Evolutionary conservation across 2,329 filamentous ascomycete species (phyloP).

Genomic region (Didymella keratinophila): DNA sequence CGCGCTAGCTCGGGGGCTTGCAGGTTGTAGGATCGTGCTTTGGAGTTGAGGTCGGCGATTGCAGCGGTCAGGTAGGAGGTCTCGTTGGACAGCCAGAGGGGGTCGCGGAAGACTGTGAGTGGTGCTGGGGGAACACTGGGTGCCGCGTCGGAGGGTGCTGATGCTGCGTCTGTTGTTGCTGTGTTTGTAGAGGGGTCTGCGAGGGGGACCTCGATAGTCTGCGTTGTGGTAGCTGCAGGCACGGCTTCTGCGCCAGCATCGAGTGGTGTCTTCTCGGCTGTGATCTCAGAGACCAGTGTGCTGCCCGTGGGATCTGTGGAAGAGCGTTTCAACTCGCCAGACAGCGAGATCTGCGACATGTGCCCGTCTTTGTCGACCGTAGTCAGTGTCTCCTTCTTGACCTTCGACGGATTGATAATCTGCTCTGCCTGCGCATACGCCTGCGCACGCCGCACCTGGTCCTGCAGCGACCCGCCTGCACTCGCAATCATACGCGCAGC

Average conservation of each 20-base stretch:
- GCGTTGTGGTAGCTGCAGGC: slow-evolving; percentile 19
- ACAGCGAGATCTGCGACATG: slow-evolving; percentile 57
- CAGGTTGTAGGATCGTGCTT: slow-evolving; percentile 90
- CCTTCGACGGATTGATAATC: slow-evolving; percentile 65
- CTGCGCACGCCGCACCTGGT: slow-evolving; percentile 75
- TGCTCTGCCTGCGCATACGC: slow-evolving; percentile 79
- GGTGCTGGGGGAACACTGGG: slow-evolving; percentile 33
- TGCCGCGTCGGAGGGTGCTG: neutral
- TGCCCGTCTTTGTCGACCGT: slow-evolving; percentile 56
- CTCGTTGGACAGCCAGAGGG: slow-evolving; percentile 77
- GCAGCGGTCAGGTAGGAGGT: slow-evolving; percentile 77
- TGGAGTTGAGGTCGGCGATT: slow-evolving; percentile 77
- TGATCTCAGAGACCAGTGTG: slow-evolving; percentile 41
- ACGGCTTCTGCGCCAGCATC: slow-evolving; percentile 14
- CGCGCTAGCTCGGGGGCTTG: slow-evolving; percentile 92
- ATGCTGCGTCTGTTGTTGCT: neutral
- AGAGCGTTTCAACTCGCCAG: slow-evolving; percentile 53
- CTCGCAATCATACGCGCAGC: slow-evolving; percentile 80
- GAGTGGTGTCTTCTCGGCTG: slow-evolving; percentile 31
- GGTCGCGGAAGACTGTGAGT: slow-evolving; percentile 74
- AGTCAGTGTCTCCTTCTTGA: slow-evolving; percentile 55
- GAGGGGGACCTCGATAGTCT: slow-evolving; percentile 28
- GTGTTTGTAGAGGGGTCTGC: neutral
- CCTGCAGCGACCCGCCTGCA: slow-evolving; percentile 75
- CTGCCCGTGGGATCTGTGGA: slow-evolving; percentile 18